Evolutionary conservation across 192 early-diverging fungal genomes (phyloP), one percentile per base, ranked within the genome.

Genomic region (Coemansia sp.): DNA sequence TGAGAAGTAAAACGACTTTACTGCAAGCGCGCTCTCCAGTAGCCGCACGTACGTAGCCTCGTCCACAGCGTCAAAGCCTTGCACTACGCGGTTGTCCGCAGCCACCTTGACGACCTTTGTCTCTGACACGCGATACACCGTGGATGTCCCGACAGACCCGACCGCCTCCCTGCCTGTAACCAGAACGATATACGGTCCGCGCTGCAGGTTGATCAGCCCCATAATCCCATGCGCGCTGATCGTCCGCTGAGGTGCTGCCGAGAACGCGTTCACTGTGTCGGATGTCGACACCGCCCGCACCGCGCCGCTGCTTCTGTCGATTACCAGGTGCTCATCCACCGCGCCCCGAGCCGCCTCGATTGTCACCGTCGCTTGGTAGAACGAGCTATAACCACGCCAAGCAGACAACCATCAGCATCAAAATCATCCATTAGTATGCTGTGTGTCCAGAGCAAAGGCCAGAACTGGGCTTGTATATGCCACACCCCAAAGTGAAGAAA

Each of bases 1-100:
- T 50, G 96, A 97, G 73, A 93, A 96, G 65, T 92, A 95, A 60
- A 89, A 89, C 65, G 79, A 77, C 34, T 77, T 70, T 13, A 75
- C 57, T 4, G 65, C 76, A 33, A 92, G 75, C 33, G 89, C 75
- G 15, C 63, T 62, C 33, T 87, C 70, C 32, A 92, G 59, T 63
- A 91, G 83, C 13, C 68, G 59, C 56, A 92, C 66, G 61, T 90
- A 93, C 36, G 71, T 73, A 2, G 76, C 72, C 62, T 93, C 91
- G 71, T 91, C 90, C 17, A 70, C 43, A 4, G 73, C 72, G 25
- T 76, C 71, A 15, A 46, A 67, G 10, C 64, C 77, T 3, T 61
- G 50, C 25, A 82, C 52, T 0, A 63, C 52, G 25, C 50, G 61
- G 32, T 48, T 66, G 61, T 74, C 79, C 0, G 45, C 60, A 4